Evolutionary conservation across 306 rosid genomes (phyloP), one percentile per base, ranked within the genome.

Genomic region (Urtica urens): DNA sequence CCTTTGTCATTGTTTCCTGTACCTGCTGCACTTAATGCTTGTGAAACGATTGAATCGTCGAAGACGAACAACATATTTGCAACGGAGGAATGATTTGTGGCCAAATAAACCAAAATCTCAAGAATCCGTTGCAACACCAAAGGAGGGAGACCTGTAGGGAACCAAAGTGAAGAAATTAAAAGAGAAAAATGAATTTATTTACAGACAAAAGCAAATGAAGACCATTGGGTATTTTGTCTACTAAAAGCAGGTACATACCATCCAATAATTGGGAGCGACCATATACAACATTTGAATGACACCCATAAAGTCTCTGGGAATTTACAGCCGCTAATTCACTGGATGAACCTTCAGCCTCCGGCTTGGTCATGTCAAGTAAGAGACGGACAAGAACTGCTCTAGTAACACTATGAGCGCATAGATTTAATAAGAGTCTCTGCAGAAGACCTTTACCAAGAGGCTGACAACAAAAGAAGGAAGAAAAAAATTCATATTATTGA

Each of bases 361-460:
- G 81, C 60, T 81, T 79, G 71, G 85, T 79, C 92, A 85, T 77
- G 69, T 75, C 76, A 16, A 90, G 92, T 68, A 90, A 63, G 57
- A 77, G 81, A 40, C 63, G 65, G 59, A 82, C 72, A 63, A 92
- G 80, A 62, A 62, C 71, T 40, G 84, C 78, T 70, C 96, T 77
- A 49, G 94, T 86, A 49, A 73, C 69, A 55, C 96, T 86, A 59
- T 92, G 94, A 5, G 93, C 95, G 65, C 96, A 82, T 37, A 92
- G 75, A 78, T 85, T 92, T 59, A 86, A 69, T 56, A 92, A 58
- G 48, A 92, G 99, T 65, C 99, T 82, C 78, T 79, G 99, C 71
- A 92, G 69, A 55, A 85, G 96, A 57, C 99, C 99, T 76, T 80
- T 92, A 52, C 93, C 96, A 72, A 92, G 99, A 45, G 99, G 99